Percentiles rank a stretch among this genome's conserved stretches.
Evolutionary conservation across 2,329 filamentous ascomycete species (phyloP).

Genomic region (Sarocladium brachiariae): DNA sequence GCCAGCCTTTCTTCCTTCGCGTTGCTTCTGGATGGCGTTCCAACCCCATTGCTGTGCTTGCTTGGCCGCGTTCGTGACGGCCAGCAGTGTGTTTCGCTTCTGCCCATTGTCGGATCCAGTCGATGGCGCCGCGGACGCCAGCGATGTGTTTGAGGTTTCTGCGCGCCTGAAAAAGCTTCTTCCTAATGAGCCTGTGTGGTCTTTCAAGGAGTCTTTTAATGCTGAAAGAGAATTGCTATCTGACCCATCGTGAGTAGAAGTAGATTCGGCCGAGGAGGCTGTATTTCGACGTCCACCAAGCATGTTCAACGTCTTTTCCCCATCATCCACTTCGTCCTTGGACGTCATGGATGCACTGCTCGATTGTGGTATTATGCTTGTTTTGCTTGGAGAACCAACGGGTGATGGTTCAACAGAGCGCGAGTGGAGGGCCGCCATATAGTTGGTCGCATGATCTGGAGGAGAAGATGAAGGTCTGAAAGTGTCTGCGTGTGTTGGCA

Average conservation of each 20-base stretch:
- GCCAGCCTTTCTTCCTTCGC: conserved; percentile 31
- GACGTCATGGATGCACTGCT: conserved; percentile 46
- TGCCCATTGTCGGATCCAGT: conserved; percentile 24
- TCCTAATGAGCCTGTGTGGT: conserved; percentile 31
- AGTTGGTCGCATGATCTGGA: conserved; percentile 53
- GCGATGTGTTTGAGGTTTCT: conserved; percentile 28
- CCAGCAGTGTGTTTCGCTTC: conserved; percentile 46
- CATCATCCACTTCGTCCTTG: conserved; percentile 33
- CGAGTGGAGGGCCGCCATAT: conserved; percentile 63
- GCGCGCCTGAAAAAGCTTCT: conserved; percentile 33
- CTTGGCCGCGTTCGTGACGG: conserved; percentile 48
- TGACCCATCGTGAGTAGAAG: conserved; percentile 17
- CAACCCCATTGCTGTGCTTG: conserved; percentile 54
- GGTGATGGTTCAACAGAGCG: conserved; percentile 48
- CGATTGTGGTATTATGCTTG: conserved; percentile 30
- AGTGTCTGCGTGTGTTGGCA: conserved; percentile 59
- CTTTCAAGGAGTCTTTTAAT: conserved; percentile 30
- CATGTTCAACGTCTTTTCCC: conserved; percentile 27
- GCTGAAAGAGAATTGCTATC: conserved; percentile 22
- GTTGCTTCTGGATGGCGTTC: conserved; percentile 47
- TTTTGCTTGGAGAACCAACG: conserved; percentile 26
- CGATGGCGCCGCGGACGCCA: conserved; percentile 20
- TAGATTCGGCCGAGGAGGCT: conserved; percentile 29
- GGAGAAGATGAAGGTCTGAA: conserved; percentile 50
- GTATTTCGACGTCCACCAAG: conserved; percentile 29